Evolutionary conservation across 192 early-diverging fungal genomes (phyloP), one percentile per base, ranked within the genome.

Genomic region (Thoreauomyces humboldtii): DNA sequence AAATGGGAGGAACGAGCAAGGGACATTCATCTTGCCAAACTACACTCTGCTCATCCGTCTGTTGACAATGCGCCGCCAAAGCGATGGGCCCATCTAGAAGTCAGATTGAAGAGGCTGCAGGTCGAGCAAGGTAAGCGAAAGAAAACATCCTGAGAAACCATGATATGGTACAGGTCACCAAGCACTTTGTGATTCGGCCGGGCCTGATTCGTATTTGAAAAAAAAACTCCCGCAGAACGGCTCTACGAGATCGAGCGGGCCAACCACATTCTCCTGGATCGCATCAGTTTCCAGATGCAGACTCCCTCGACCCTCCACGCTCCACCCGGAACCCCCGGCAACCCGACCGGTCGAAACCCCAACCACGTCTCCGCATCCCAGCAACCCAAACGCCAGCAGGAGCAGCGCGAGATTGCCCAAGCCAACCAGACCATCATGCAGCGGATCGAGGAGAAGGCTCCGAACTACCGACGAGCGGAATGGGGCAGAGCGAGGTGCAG

Each of bases 231-330:
- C 21, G 14, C 29, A 78, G 81, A 80, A 37, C 57, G 81, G 37
- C 55, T 78, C 19, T 34, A 58, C 4, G 69, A 78, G 42, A 80
- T 83, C 41, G 73, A 83, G 55, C 61, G 78, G 7, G 67, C 65
- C 45, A 83, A 83, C 63, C 68, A 74, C 25, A 83, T 78, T 51
- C 58, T 83, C 14, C 65, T 82, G 1, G 63, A 82, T 41, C 61
- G 76, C 15, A 82, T 82, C 44, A 69, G 74, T 15, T 73, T 73
- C 38, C 79, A 81, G 55, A 57, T 57, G 55, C 32, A 34, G 19
- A 37, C 55, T 21, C 34, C 55, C 3, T 57, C 55, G 15, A 36
- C 31, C 17, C 7, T 57, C 12, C 55, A 57, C 9, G n/a, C 38
- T 43, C 37, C 57, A 24, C 55, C 29, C 34, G 47, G 11, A 9